A percentile compares a stretch with the other conserved stretches of the same genome.
Evolutionary conservation across 495 filamentous ascomycete genomes (phyloP).

Genomic region (Sabuloglossum arenarium): DNA sequence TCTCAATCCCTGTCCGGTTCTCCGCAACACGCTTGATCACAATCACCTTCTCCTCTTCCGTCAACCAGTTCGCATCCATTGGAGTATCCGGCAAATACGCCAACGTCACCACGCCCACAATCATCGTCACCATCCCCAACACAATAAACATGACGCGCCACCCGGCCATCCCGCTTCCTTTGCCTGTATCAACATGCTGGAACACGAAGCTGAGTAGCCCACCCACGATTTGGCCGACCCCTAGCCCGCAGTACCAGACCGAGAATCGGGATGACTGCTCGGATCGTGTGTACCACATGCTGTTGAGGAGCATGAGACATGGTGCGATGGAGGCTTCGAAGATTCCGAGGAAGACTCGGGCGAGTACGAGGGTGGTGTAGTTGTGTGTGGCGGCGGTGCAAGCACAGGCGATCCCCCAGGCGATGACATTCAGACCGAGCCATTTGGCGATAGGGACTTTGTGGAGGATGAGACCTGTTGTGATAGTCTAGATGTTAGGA

Average conservation of each 20-base stretch:
- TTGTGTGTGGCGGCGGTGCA: constrained; percentile 31
- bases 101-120: constrained; percentile 27
- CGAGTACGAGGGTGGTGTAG: constrained; percentile 23
- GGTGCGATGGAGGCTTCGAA: constrained; percentile 45
- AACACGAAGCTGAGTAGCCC: constrained; percentile 38
- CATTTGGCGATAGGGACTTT: constrained; percentile 9
- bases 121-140: constrained; percentile 34
- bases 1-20: constrained; percentile 6
- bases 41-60: constrained; percentile 19
- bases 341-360: constrained; percentile 39
- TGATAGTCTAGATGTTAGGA: not conserved
- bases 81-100: constrained; percentile 31
- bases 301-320: constrained; percentile 30
- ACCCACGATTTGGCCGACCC: constrained; percentile 39
- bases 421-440: constrained; percentile 11
- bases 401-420: constrained; percentile 30
- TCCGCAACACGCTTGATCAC: constrained; percentile 18
- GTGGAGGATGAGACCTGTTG: constrained; percentile 8
- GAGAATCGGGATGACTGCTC: constrained; percentile 41
- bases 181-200: constrained; percentile 27
- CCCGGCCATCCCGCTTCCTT: constrained; percentile 21
- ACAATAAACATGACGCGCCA: constrained; percentile 46
- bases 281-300: constrained; percentile 39
- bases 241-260: constrained; percentile 45
- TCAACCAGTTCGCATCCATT: constrained; percentile 30